phyloP scores from a whole-genome alignment of 768 basidiomycete genomes.

The Leccinum barrowsii region DNA sequence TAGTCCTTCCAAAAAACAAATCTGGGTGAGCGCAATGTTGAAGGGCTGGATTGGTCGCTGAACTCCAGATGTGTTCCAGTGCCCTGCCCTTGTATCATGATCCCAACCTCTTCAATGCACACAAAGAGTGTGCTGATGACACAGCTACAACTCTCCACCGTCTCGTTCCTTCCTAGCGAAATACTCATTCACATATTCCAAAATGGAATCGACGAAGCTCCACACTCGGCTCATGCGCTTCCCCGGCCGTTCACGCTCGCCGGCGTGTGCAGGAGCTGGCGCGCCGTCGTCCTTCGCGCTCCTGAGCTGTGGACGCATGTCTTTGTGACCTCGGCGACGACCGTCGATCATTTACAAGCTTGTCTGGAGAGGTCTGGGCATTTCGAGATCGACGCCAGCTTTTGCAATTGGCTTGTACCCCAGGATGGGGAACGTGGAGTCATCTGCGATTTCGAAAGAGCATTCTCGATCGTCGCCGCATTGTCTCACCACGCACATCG shows the following conservation, averaged over 20 bases:
- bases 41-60: neutral
- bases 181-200: slow-evolving; percentile 14
- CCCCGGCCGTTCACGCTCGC: slow-evolving; percentile 1
- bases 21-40: neutral
- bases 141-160: slow-evolving; percentile 15
- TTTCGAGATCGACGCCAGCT: slow-evolving; percentile 1
- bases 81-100: neutral
- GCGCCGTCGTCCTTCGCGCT: neutral
- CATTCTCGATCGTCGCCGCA: slow-evolving; percentile 4
- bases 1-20: neutral
- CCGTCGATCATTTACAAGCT: neutral
- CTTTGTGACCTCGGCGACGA: slow-evolving; percentile 14
- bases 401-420: slow-evolving; percentile 13
- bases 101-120: neutral
- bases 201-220: slow-evolving; percentile 2
- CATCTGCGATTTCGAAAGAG: neutral
- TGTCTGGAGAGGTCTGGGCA: slow-evolving; percentile 11
- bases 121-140: neutral
- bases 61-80: neutral
- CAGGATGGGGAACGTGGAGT: neutral
- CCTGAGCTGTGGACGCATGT: slow-evolving; percentile 13
- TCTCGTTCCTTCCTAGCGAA: slow-evolving; percentile 20
- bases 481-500: slow-evolving; percentile 4
- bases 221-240: neutral
- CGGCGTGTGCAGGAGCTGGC: slow-evolving; percentile 17